phyloP scores from a whole-genome alignment of 495 filamentous ascomycete species.

The Cercophora newfieldiana region DNA sequence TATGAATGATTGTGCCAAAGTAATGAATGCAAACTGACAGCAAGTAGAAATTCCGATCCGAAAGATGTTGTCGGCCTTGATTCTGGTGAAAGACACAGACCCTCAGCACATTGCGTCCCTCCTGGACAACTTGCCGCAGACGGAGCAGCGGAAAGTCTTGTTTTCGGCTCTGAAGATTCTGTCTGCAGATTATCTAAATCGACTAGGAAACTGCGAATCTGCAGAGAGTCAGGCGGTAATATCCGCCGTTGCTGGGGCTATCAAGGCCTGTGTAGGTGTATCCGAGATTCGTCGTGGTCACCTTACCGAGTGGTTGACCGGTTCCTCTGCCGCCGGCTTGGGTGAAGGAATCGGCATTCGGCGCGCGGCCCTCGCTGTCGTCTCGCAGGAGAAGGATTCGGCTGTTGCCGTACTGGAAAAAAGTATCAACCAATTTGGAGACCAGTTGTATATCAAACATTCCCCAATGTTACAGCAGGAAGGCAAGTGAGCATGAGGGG shows the following conservation, averaged over 20 bases:
- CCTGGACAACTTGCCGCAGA: constrained; percentile 48
- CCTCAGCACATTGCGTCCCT: constrained; percentile 42
- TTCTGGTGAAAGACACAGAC: constrained; percentile 41
- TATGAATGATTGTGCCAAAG: constrained; percentile 32
- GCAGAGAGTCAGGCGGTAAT: constrained; percentile 40
- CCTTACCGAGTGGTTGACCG: constrained; percentile 68
- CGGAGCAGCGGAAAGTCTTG: constrained; percentile 60
- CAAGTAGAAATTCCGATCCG: constrained; percentile 56
- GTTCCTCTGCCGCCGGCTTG: constrained; percentile 63
- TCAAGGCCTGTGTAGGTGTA: constrained; percentile 41
- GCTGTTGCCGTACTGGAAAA: constrained; percentile 64
- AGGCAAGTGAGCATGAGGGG: constrained; percentile 50
- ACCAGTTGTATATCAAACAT: constrained; percentile 84
- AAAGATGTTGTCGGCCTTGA: constrained; percentile 46
- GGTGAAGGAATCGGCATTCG: constrained; percentile 62
- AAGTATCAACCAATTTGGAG: constrained; percentile 71
- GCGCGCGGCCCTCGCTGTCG: constrained; percentile 63
- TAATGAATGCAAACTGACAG: constrained; percentile 16
- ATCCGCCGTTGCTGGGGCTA: constrained; percentile 48
- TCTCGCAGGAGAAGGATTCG: constrained; percentile 53
- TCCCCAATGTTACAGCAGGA: constrained; percentile 82
- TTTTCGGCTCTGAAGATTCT: constrained; percentile 60
- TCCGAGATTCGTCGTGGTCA: constrained; percentile 46
- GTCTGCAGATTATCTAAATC: constrained; percentile 54
- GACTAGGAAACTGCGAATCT: constrained; percentile 30